Base-by-base conservation (phyloP, 2,329 filamentous ascomycete species). In the Pseudogymnoascus sp. region DNA sequence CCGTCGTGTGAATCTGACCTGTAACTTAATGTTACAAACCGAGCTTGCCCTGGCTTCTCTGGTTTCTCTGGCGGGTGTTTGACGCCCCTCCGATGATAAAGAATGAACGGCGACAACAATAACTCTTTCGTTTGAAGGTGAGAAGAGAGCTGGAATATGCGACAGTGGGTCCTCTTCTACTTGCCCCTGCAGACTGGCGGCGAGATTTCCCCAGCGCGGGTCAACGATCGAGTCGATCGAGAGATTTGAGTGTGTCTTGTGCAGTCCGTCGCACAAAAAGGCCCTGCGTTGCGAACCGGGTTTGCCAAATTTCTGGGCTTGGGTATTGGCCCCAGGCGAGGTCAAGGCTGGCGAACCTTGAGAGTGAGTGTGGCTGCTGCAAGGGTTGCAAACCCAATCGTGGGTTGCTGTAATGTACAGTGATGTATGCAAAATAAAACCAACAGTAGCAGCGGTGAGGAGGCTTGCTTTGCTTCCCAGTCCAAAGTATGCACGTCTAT, bases 151-250 rank as follows among this genome's bases (percentile, higher is more conserved):
- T 33, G 25, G 43, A 28, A 54, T n/a, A 54, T 33, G 47, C 47
- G 47, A 54, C 47, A 33, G 47, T 54, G 47, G 47, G 9, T 20
- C 25, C 47, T 54, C 47, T 54, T 33, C 47, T 54, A 20, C n/a
- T 54, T 33, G 25, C 47, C 47, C 47, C 28, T 54, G n/a, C 47
- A 54, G 5, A 33, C 16, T 54, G 28, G 47, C 25, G 47, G 47
- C 47, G 16, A 54, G 47, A 54, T 33, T 18, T 20, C 47, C 43
- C 47, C 47, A 54, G 28, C 28, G 47, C 30, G 2, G 47, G 47
- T 54, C n/a, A 25, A 28, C 47, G 47, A 54, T 54, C 47, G 47
- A 54, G n/a, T 54, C 47, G 47, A 54, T 54, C 47, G 47, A 54
- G 25, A 54, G 47, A 54, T 54, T 54, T 54, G 47, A 18, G 28